Base-by-base conservation (phyloP, 176 grass and related monocot species). In the Hyparrhenia diplandra region DNA sequence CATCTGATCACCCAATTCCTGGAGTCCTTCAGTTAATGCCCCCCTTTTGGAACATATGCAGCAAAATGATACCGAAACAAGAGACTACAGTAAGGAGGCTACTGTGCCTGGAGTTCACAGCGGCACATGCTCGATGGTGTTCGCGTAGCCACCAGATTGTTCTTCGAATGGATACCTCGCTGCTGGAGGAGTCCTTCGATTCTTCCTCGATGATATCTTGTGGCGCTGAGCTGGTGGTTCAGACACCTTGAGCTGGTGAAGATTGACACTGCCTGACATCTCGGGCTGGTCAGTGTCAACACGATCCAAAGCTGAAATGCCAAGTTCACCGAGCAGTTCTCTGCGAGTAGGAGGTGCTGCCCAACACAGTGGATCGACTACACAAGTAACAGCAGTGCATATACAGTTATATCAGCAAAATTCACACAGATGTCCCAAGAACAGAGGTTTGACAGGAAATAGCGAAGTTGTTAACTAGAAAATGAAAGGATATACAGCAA, bases 351-450 rank as follows among this genome's bases (percentile, higher is more conserved):
- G 87, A 69, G 71, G 82, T 14, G 62, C 37, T 84, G 70, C 71
- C 41, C 70, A 81, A 28, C 69, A 52, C 41, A 85, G 71, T 27
- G 82, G 82, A 76, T 69, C 29, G 36, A 46, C 87, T 85, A 71
- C 74, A 71, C 13, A 71, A 69, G 21, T 13, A 68, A 69, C 77
- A 61, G 9, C 30, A 18, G 24, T 55, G 49, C 17, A 51, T 31
- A 61, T 4, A 67, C 0, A 35, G 34, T 80, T 60, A 83, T 75
- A 52, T 80, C 60, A 69, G 51, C 5, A 82, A 82, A 21, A 17
- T 31, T 25, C 28, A 34, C 13, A 25, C 25, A 36, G 7, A 35
- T 62, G 52, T 29, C 52, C 21, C 65, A 62, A 10, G 13, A 71
- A 71, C 29, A 69, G 36, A 59, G 27, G 13, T 41, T 60, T 43